Conservation (phyloP, 2,329 filamentous ascomycete species). For the Macrophomina tecta region DNA sequence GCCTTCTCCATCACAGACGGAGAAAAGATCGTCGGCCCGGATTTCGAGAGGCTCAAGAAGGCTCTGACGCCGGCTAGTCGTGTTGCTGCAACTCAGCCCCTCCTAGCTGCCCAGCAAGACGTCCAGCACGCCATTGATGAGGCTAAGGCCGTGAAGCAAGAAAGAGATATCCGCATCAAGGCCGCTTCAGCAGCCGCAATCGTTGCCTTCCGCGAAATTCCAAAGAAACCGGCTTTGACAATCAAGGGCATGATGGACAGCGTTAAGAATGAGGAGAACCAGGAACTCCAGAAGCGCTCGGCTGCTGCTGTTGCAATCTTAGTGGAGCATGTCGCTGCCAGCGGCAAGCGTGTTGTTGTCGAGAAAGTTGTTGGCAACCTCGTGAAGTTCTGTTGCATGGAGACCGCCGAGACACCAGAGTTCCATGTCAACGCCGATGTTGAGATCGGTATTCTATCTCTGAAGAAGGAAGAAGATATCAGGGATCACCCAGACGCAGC, state of each 20-base stretch:
- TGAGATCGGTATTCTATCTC: conserved; percentile 82
- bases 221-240: conserved; percentile 89
- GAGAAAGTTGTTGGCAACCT: conserved; percentile 96
- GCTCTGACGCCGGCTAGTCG: conserved; percentile 86
- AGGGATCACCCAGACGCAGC: conserved; percentile 90
- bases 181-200: conserved; percentile 86
- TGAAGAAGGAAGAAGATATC: conserved; percentile 96
- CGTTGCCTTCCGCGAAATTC: conserved; percentile 83
- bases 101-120: conserved; percentile 77
- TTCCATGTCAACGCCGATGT: conserved; percentile 83
- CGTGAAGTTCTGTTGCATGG: conserved; percentile 96
- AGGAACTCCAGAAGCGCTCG: conserved; percentile 85
- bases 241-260: conserved; percentile 99
- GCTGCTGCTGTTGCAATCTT: conserved; percentile 83
- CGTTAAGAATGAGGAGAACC: conserved; percentile 91
- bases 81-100: conserved; percentile 78
- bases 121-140: conserved; percentile 77
- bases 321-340: conserved; percentile 82
- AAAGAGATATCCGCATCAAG: conserved; percentile 83
- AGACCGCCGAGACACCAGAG: conserved; percentile 96
- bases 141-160: conserved; percentile 77
- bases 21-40: conserved; percentile 82
- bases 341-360: conserved; percentile 80
- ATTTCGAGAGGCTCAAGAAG: conserved; percentile 89
- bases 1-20: conserved; percentile 89